These are phyloP conservation scores for Aspergillus avenaceus DNA, from an alignment of 495 filamentous ascomycete genomes.

Conservation along the genomic window DNA sequence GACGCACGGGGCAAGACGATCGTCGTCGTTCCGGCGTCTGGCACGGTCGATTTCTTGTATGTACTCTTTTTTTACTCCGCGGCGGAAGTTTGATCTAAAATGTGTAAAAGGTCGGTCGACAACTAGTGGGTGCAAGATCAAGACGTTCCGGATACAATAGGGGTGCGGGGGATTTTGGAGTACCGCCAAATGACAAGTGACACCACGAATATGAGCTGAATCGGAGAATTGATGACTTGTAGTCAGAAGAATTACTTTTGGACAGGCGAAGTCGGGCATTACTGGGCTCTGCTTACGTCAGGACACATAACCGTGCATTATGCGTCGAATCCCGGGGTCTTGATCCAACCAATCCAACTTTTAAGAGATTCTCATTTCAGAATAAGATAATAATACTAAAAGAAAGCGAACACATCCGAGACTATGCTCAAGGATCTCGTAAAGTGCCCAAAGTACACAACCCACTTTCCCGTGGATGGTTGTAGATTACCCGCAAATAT, in stretches of 20 bases:
- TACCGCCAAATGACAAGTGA: neutral
- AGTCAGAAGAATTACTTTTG: neutral
- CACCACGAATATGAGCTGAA: neutral
- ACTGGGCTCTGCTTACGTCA: neutral
- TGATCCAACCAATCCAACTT: neutral
- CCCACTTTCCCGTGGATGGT: neutral
- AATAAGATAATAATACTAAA: neutral
- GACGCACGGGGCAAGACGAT: neutral
- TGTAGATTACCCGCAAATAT: slow-evolving; percentile 6
- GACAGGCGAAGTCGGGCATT: neutral
- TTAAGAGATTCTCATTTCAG: too few species aligned
- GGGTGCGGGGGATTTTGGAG: neutral
- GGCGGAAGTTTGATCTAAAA: neutral
- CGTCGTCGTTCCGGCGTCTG: neutral
- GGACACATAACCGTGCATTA: neutral
- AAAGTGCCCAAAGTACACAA: neutral
- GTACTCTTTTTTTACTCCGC: neutral
- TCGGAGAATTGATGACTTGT: neutral
- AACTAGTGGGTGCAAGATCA: neutral
- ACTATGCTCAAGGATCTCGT: neutral
- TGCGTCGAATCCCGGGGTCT: neutral
- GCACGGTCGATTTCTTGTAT: neutral
- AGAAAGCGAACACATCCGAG: neutral
- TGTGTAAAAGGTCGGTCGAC: neutral
- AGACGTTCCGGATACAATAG: neutral